Base-by-base conservation (phyloP, 495 filamentous ascomycete genomes). In the Sporormia fimetaria region DNA sequence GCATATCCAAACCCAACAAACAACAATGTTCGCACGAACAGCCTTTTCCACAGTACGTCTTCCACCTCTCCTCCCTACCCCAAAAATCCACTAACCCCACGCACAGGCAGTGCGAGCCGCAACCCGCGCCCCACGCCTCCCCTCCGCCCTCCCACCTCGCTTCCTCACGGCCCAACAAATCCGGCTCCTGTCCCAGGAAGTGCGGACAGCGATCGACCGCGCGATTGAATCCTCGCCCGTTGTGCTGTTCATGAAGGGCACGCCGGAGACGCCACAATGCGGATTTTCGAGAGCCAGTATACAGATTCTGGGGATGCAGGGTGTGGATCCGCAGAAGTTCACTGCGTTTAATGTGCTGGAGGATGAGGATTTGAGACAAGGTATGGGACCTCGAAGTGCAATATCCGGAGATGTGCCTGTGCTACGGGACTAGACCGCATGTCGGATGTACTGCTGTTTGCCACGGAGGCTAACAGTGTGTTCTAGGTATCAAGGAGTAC, bases 241-340 rank as follows among this genome's bases (percentile, higher is more conserved):
- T 0, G 90, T 98, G 11, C 71, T 98, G 18, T 98, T 96, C 67
- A 96, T 96, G 88, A 96, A 96, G 64, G 88, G 90, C 36, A 95
- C 90, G 2, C 90, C 90, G 27, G 90, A 95, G 62, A 84, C 74
- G 16, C 90, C 90, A n/a, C 88, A 98, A 59, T 98, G 90, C 62
- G 90, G 90, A 26, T 98, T 95, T 67, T 98, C 90, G 36, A 73
- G 87, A 55, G 88, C 90, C 17, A 88, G 76, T 57, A 86, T 98
- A 57, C 87, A 95, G 68, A 87, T 98, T 44, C 68, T 98, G 18
- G 83, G 88, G 21, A 58, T 93, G 59, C 90, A 98, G 61, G 90
- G 92, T 30, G 87, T 98, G 27, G 83, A 96, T 61, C 92, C 90
- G n/a, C 71, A 70, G 51, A 95, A 95, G 65, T 98, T 98, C 57